Base-by-base conservation (phyloP, 768 basidiomycete genomes). In the Russula vinacea region DNA sequence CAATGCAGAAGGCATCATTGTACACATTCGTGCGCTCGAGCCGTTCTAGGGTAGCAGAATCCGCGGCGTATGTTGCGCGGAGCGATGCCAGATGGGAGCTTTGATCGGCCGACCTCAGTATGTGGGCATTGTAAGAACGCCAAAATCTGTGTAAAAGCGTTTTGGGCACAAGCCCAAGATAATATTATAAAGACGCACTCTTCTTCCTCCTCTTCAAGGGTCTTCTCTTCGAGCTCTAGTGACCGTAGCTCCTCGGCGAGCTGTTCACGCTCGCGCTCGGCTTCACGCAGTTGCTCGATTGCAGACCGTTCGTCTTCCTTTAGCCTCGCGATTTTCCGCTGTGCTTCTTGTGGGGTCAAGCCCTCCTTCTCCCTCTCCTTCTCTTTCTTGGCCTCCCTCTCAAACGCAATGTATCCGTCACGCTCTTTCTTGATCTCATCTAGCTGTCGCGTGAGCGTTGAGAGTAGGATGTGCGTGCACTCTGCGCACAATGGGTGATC, bases 401-500 rank as follows among this genome's bases (percentile, higher is more conserved):
- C 94, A 71, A 95, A 98, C 0, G 92, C 90, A 66, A 93, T 86
- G 73, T 96, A 97, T 0, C 92, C 93, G 69, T 97, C 94, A 63
- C 94, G 79, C 72, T 97, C 94, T 72, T 87, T 90, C 77, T 87
- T 92, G 3, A 89, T 89, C 77, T 97, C 94, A 62, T 96, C 93
- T 17, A 96, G 79, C 71, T 93, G 87, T 52, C 82, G 82, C 69
- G 89, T 86, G 37, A 98, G 82, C 29, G 84, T 84, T 1, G 79
- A 79, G 35, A 95, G 82, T 39, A 98, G 76, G 54, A 89, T 82
- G 70, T 90, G 87, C 3, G 94, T 92, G 75, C 97, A 99, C 71
- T 98, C 96, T 0, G 89, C 85, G 74, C 97, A 99, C 9, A 99
- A 81, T 6, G 97, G 97, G 73, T 98, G 94, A 73, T 94, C 92